These are phyloP conservation scores for Coprinopsis sp. DNA, from an alignment of 768 basidiomycete genomes.

Conservation along the genomic window DNA sequence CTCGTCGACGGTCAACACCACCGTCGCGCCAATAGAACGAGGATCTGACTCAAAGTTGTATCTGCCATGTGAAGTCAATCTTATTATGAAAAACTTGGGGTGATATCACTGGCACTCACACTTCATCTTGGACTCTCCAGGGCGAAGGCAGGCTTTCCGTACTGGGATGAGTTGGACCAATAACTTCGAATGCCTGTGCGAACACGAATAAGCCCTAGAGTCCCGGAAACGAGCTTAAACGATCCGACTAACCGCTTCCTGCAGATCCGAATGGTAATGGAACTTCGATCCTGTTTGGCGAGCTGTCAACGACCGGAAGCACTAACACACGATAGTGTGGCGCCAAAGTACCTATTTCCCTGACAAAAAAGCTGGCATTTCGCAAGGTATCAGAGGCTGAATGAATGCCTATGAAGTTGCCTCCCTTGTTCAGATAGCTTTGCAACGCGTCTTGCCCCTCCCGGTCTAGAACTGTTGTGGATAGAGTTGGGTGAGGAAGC, in stretches of 20 bases:
- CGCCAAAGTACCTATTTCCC: constrained; percentile 47
- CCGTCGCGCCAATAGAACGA: constrained; percentile 51
- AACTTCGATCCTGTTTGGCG: constrained; percentile 52
- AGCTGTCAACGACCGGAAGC: neutral
- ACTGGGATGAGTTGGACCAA: constrained; percentile 57
- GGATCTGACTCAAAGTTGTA: constrained; percentile 77
- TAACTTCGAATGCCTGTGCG: constrained; percentile 51
- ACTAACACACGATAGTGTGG: too few relatives aligned
- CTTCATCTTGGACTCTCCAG: constrained; percentile 57
- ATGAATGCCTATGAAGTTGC: constrained; percentile 69
- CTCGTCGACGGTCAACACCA: constrained; percentile 64
- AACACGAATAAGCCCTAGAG: neutral
- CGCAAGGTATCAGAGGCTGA: constrained; percentile 57
- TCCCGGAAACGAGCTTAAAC: neutral
- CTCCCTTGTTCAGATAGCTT: constrained; percentile 60
- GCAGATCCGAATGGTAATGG: constrained; percentile 64
- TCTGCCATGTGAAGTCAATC: constrained; percentile 24
- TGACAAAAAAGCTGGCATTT: constrained; percentile 52
- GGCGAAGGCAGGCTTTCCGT: constrained; percentile 46
- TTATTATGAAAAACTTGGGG: neutral
- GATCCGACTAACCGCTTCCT: constrained; percentile 50
- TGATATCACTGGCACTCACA: constrained; percentile 33
- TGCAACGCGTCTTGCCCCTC: constrained; percentile 58
- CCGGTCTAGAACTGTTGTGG: constrained; percentile 50
- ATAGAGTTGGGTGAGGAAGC: too few relatives aligned